These are phyloP conservation scores for Kazachstania kunashirensis DNA, from an alignment of 805 yeast genomes.

Conservation along the genomic window DNA sequence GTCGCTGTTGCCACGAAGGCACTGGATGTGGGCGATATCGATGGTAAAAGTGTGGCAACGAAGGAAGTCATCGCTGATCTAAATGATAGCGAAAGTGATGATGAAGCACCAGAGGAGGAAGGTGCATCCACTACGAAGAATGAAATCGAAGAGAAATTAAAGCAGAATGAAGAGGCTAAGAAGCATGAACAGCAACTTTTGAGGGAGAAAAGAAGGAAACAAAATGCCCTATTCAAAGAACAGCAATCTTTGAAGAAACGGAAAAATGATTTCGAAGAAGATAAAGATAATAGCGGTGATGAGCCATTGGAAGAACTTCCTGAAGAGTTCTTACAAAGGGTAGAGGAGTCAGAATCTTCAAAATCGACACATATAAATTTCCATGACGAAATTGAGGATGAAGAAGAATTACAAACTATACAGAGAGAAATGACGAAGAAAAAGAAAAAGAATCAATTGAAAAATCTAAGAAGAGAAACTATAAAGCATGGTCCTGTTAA, in stretches of 20 bases:
- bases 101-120: slow-evolving; percentile 47
- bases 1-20: slow-evolving; percentile 2
- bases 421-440: slow-evolving; percentile 13
- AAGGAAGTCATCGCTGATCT: slow-evolving; percentile 1
- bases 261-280: slow-evolving; percentile 11
- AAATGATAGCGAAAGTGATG: slow-evolving; percentile 28
- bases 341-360: slow-evolving; percentile 14
- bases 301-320: slow-evolving; percentile 34
- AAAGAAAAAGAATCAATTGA: slow-evolving; percentile 28
- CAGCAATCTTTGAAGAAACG: slow-evolving; percentile 28
- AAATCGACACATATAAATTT: slow-evolving; percentile 30
- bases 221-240: slow-evolving; percentile 20
- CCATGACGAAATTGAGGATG: slow-evolving; percentile 22
- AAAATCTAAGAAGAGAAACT: slow-evolving; percentile 22
- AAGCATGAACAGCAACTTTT: slow-evolving; percentile 18
- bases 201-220: slow-evolving; percentile 30
- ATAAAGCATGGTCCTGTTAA: slow-evolving; percentile 35
- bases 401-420: slow-evolving; percentile 12
- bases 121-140: slow-evolving; percentile 23
- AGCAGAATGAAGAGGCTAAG: slow-evolving; percentile 21
- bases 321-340: slow-evolving; percentile 31
- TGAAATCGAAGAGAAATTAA: slow-evolving; percentile 18
- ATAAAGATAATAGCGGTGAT: slow-evolving; percentile 5
- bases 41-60: slow-evolving; percentile 5
- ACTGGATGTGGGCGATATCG: slow-evolving; percentile 18